Conservation (phyloP, 1,284 basidiomycete genomes). For the Ganoderma sinense region DNA sequence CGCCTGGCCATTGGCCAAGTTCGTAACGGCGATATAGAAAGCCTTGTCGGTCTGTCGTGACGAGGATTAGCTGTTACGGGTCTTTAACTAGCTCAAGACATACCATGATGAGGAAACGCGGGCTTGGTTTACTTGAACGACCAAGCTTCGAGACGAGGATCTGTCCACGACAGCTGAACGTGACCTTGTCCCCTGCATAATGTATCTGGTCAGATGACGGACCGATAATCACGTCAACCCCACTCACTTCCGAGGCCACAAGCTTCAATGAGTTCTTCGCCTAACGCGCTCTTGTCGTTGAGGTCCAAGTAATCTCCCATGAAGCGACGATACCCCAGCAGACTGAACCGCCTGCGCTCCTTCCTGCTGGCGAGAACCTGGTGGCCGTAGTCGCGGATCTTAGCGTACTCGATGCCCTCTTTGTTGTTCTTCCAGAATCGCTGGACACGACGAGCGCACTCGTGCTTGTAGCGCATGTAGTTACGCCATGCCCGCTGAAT, state of each 20-base stretch:
- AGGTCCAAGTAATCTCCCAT: conserved; percentile 97
- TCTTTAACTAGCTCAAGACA: conserved; percentile 39
- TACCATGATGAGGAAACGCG: conserved; percentile 91
- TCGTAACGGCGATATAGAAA: conserved; percentile 83
- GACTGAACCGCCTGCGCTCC: conserved; percentile 92
- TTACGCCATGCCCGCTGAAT: conserved; percentile 98
- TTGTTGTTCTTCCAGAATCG: conserved; percentile 99
- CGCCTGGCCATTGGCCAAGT: conserved; percentile 71
- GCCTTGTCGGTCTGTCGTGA: conserved; percentile 87
- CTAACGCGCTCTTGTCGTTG: conserved; percentile 83
- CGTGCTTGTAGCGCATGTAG: conserved; percentile 94
- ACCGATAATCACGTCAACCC: neutral
- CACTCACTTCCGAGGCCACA: conserved; percentile 80
- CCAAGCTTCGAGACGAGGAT: conserved; percentile 88
- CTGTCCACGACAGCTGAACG: conserved; percentile 89
- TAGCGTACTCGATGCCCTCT: conserved; percentile 88
- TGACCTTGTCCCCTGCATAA: conserved; percentile 70
- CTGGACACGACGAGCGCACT: conserved; percentile 95
- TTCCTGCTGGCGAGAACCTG: conserved; percentile 92
- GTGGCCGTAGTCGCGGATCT: conserved; percentile 94
- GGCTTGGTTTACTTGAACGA: conserved; percentile 92
- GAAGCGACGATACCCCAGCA: conserved; percentile 94
- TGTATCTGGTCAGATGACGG: conserved; percentile 1
- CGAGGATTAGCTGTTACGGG: neutral
- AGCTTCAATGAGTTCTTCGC: conserved; percentile 79